Base-by-base conservation (phyloP, 2,329 filamentous ascomycete genomes). In the Cladosporium sp. region DNA sequence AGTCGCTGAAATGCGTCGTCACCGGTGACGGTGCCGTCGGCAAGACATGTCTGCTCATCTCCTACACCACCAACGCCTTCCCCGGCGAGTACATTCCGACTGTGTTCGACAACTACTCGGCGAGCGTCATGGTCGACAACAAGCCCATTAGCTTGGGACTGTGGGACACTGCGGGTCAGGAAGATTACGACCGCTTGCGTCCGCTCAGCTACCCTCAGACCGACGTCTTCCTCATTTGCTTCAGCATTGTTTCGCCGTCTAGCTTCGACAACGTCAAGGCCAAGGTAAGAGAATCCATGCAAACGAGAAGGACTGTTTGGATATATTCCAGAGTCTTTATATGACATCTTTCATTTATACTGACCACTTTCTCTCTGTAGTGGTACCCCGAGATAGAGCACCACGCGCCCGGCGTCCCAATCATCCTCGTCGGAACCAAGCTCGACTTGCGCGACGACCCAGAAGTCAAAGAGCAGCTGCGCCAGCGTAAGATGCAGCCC, bases 41-140 rank as follows among this genome's bases (percentile, higher is more conserved):
- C 81, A 99, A 99, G 94, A 99, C 95, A 85, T 99, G 95, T 85
- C 89, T 99, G 67, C 89, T 99, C 75, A 99, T 99, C 79, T 98
- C 94, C 62, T 99, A 99, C 84, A 98, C 95, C 70, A 99, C 95
- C 70, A 99, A 98, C 84, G 95, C 95, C 71, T 99, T 99, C 80
- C 95, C 95, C n/a, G 95, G 95, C 80, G 95, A 99, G 85, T 99
- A 99, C 82, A 98, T 99, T 74, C 95, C 95, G 72, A 99, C 95
- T 74, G 95, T 99, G 69, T 98, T 98, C 81, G 94, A 98, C 79
- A 99, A 99, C 84, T 98, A 98, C 84, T 97, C 94, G 44, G 95
- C 95, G 70, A 97, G 93, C 84, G 95, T 99, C 65, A 97, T 97
- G 92, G 95, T 98, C 65, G 95, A 98, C 83, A 93, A 93, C 75